Evolutionary conservation across 1,284 basidiomycete genomes (phyloP), one percentile per base, ranked within the genome.

Genomic region (Ceratorhiza oryzae-sativae): DNA sequence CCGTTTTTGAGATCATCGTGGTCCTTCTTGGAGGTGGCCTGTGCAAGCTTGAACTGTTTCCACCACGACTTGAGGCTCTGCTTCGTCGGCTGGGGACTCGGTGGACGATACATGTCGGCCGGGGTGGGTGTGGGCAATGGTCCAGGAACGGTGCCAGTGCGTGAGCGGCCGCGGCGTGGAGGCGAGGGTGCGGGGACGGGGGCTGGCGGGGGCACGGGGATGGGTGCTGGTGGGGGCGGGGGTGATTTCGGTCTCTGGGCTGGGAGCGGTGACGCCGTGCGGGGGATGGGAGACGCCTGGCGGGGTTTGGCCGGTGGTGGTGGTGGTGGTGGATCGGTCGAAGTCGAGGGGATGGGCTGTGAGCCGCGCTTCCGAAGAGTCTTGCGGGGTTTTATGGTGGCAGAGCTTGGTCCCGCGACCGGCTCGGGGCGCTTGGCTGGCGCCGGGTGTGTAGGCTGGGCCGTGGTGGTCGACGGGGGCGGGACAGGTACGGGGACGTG

Each of bases 41-140:
- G 87, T 3, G 83, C 83, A 74, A 86, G 86, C 51, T 86, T 88
- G 77, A 94, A 92, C 74, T 87, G 86, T 72, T 87, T 87, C 91
- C 92, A 94, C 93, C 93, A 95, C 5, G 90, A 86, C 82, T 90
- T 91, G 71, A 93, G 84, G 71, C 84, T 88, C 20, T 87, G 87
- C 77, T 86, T 89, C 34, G 85, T 84, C 9, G 87, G 85, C 39
- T 84, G 81, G 23, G 76, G 73, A 25, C 48, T 36, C 13, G 10
- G 13, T 23, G 62, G 32, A 4, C 34, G 62, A 34, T 65, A 46
- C 62, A 65, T 65, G 9, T 65, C 62, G 13, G 62, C 10, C 20
- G 62, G 62, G 6, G 6, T 42, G 61, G 59, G 27, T 27, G 39
- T 23, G 2, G 41, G 53, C 34, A 25, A 18, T 2, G 56, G 27